Base-by-base conservation (phyloP, 352 stramenopile genomes). In the Globisporangium megalacanthum region DNA sequence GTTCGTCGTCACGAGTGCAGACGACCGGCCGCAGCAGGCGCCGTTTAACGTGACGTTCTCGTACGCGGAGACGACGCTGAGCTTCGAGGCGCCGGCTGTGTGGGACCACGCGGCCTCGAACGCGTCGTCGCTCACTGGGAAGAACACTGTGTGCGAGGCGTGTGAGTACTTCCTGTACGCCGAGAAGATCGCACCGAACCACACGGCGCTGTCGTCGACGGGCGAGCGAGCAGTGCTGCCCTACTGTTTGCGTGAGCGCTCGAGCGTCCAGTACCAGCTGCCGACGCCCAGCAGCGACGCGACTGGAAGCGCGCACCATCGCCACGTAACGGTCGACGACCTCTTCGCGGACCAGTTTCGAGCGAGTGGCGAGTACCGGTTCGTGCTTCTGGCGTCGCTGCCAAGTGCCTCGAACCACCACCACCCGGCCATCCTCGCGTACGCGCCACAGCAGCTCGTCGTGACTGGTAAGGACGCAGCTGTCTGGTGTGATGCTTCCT, bases 81-180 rank as follows among this genome's bases (percentile, higher is more conserved):
- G 42, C 11, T 75, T 75, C 48, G 31, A 50, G 17, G 53, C 59
- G 0, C 60, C 61, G 0, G 37, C 19, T 13, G 60, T 56, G 15
- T 75, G 67, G 67, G 41, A 61, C 2, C 44, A 51, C 50, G 49
- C 8, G 3, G 47, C 39, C 13, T 15, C 14, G 5, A 13, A 37
- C 14, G 14, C 41, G 20, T 6, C 41, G 20, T 6, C 19, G 44
- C n/a, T 49, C 19, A 25, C 44, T 29, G 44, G 19, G 44, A 31
- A 20, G 44, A 31, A 20, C 7, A 35, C 6, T 14, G 49, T 20
- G 4, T 75, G 68, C 37, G 52, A 54, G n/a, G 42, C 39, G 19
- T 76, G 69, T 37, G 62, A 73, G 25, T 76, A 69, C 48, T 39
- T 58, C 8, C 33, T 77, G 36, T 67, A 69, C 19, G 69, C 69